Conservation (phyloP, 1,139 yeast species). For the Candida sanyaensis region DNA sequence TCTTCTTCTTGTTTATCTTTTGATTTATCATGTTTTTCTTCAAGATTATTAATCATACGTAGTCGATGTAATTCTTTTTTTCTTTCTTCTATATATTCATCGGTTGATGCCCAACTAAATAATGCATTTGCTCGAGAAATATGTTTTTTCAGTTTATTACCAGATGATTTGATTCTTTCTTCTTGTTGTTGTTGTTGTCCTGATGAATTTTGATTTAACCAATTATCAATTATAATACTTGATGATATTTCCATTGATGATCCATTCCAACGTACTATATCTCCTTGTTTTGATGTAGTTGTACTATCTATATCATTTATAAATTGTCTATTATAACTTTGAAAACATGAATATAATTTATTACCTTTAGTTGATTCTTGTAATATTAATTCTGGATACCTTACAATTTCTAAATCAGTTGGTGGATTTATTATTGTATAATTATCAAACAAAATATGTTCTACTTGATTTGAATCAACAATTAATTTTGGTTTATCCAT, state of each 20-base stretch:
- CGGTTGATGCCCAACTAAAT: constrained; percentile 49
- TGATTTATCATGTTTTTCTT: constrained; percentile 8
- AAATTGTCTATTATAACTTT: constrained; percentile 39
- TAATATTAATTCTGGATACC: constrained; percentile 39
- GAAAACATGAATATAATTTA: constrained; percentile 34
- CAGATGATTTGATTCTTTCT: background rate
- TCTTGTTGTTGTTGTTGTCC: background rate
- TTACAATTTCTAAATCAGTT: constrained; percentile 5
- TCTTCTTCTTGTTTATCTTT: background rate
- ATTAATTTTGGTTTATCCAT: background rate
- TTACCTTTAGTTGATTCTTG: constrained; percentile 34
- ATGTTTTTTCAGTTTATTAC: constrained; percentile 10
- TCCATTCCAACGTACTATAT: constrained; percentile 36
- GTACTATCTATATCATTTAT: constrained; percentile 17
- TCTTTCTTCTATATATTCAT: constrained; percentile 37
- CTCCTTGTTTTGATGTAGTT: constrained; percentile 5
- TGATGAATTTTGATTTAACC: constrained; percentile 19
- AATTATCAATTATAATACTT: constrained; percentile 28
- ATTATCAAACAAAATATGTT: constrained; percentile 9
- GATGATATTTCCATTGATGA: constrained; percentile 32
- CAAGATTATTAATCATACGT: constrained; percentile 7
- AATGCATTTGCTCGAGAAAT: constrained; percentile 30
- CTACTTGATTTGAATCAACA: constrained; percentile 7
- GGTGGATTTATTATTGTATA: background rate
- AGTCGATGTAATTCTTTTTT: constrained; percentile 25